Evolutionary conservation across 2,329 filamentous ascomycete species (phyloP).

Genomic region (Ophiostoma sp.): DNA sequence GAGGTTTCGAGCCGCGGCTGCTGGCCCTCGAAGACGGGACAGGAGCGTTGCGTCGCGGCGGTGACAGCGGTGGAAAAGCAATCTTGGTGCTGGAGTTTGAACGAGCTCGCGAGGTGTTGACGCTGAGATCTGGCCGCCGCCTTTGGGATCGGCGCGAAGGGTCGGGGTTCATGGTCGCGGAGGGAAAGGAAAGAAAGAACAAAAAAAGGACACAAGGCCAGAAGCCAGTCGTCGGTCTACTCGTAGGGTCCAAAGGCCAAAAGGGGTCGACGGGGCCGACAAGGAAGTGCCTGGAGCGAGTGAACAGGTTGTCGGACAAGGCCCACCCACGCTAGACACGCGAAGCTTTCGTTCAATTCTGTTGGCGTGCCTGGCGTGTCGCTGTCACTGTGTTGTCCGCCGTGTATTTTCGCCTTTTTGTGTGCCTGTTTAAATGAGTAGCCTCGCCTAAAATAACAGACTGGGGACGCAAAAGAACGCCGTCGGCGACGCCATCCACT

Average conservation of each 20-base stretch:
- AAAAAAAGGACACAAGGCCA: not conserved
- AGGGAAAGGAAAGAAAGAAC: not conserved
- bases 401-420: not conserved
- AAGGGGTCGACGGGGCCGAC: constrained; percentile 12
- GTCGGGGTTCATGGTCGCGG: constrained; percentile 22
- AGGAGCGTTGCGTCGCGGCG: constrained; percentile 34
- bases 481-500: constrained; percentile 17
- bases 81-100: constrained; percentile 26
- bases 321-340: constrained; percentile 24
- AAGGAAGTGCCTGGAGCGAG: not conserved
- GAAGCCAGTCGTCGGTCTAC: not conserved
- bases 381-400: not conserved
- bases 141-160: constrained; percentile 29
- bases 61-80: constrained; percentile 35
- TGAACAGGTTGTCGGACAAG: constrained; percentile 1
- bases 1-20: constrained; percentile 21
- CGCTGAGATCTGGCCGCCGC: constrained; percentile 42
- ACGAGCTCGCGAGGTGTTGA: constrained; percentile 36
- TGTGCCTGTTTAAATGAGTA: constrained; percentile 23
- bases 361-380: constrained; percentile 3
- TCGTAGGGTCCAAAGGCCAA: not conserved
- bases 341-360: constrained; percentile 2
- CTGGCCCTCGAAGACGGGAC: constrained; percentile 20
- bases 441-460: constrained; percentile 19
- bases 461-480: constrained; percentile 8